These are phyloP conservation scores for Striga hermonthica DNA, from an alignment of 305 asterid genomes.

Conservation along the genomic window DNA sequence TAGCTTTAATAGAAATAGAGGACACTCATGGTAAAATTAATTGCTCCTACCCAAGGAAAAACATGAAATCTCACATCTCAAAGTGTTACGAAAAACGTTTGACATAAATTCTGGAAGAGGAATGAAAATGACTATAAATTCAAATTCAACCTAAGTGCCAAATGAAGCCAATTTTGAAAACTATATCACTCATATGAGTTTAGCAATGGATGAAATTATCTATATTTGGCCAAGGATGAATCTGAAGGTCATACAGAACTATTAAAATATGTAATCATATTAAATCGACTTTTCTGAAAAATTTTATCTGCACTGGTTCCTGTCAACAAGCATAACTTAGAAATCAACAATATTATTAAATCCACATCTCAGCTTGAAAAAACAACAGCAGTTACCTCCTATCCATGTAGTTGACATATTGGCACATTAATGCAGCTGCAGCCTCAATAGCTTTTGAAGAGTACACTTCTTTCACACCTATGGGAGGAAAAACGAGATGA, in stretches of 20 bases:
- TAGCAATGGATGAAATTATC: conserved; percentile 12
- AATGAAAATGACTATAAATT: not conserved
- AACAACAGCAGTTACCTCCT: conserved; percentile 45
- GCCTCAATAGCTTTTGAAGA: conserved; percentile 69
- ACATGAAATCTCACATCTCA: not conserved
- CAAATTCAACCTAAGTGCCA: not conserved
- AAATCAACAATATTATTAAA: conserved; percentile 21
- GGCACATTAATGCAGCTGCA: conserved; percentile 58
- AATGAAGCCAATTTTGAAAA: not conserved
- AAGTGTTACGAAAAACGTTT: conserved; percentile 10
- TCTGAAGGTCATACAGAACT: conserved; percentile 14
- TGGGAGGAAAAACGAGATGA: conserved; percentile 24
- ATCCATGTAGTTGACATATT: conserved; percentile 60
- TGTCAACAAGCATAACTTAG: conserved; percentile 14
- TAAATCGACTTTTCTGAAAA: not conserved
- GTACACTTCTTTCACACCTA: conserved; percentile 80
- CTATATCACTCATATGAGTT: not conserved
- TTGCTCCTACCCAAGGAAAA: not conserved
- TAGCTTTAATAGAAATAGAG: not conserved
- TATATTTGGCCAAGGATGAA: conserved; percentile 17
- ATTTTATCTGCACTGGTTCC: conserved; percentile 11
- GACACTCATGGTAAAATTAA: not conserved
- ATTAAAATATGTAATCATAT: too few species aligned
- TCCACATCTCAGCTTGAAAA: conserved; percentile 21
- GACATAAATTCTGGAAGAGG: conserved; percentile 5